Conservation (phyloP, 768 basidiomycete genomes). For the Peribolospora baueri region DNA sequence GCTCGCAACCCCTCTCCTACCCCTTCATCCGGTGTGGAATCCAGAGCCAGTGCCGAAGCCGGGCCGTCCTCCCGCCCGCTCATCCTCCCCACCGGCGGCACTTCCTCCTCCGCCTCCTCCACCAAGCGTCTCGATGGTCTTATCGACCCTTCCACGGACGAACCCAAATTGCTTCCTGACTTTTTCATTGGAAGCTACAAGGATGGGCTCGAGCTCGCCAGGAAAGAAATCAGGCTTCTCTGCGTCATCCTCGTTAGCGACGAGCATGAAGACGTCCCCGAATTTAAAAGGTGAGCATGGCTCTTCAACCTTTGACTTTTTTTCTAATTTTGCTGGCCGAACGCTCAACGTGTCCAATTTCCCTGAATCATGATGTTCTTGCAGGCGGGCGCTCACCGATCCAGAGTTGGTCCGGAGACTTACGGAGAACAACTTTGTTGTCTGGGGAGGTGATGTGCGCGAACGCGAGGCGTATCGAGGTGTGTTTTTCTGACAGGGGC, state of each 20-base stretch:
- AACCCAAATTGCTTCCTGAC: constrained; percentile 33
- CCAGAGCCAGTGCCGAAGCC: no score
- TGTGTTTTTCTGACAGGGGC: constrained; percentile 12
- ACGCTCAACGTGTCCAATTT: neutral
- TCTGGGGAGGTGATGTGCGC: constrained; percentile 82
- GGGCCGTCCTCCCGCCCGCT: constrained; percentile 25
- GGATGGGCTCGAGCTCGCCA: constrained; percentile 41
- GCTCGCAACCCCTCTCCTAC: no score
- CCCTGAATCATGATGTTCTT: neutral
- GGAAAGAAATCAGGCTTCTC: constrained; percentile 45
- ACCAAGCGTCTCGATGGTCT: constrained; percentile 21
- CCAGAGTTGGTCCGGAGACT: constrained; percentile 31
- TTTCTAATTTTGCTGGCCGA: neutral
- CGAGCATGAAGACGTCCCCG: constrained; percentile 69
- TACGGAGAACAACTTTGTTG: constrained; percentile 36
- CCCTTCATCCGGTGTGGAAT: no score
- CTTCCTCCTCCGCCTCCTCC: constrained; percentile 14
- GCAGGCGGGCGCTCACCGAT: constrained; percentile 51
- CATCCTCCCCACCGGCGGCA: constrained; percentile 18
- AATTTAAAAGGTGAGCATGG: constrained; percentile 49
- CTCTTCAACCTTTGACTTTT: neutral
- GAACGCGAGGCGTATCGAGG: constrained; percentile 54
- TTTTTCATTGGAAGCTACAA: constrained; percentile 66
- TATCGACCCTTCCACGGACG: neutral
- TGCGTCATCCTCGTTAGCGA: constrained; percentile 63